phyloP scores from a whole-genome alignment of 1,284 basidiomycete species.

The Cryptococcus hybrid region DNA sequence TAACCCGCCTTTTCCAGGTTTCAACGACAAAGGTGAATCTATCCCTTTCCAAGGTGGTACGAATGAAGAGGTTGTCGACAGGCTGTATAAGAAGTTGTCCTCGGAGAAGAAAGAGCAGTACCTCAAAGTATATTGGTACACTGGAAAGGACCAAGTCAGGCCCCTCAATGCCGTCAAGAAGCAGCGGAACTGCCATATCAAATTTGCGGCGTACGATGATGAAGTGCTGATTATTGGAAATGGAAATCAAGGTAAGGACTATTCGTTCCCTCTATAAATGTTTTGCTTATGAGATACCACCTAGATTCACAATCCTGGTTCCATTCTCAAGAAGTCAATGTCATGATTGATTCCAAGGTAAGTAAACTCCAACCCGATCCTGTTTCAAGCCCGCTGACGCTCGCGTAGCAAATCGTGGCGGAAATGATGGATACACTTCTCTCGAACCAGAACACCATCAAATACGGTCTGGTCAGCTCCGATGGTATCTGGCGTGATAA shows the following conservation, averaged over 20 bases:
- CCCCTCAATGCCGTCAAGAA: constrained; percentile 70
- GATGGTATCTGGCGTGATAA: constrained; percentile 69
- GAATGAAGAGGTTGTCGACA: constrained; percentile 69
- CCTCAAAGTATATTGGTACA: constrained; percentile 66
- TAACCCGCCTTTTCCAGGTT: constrained; percentile 41
- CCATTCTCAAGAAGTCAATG: constrained; percentile 74
- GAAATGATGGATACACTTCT: constrained; percentile 65
- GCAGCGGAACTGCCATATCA: constrained; percentile 75
- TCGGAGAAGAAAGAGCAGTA: constrained; percentile 55
- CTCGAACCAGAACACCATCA: constrained; percentile 67
- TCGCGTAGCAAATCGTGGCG: constrained; percentile 54
- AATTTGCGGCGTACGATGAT: constrained; percentile 71
- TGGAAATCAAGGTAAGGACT: constrained; percentile 40
- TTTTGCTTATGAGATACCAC: neutral
- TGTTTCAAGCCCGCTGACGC: no score
- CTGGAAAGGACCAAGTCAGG: constrained; percentile 66
- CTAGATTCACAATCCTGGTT: constrained; percentile 62
- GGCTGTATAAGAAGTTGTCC: constrained; percentile 60
- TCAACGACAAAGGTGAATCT: constrained; percentile 63
- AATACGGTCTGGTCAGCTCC: constrained; percentile 62
- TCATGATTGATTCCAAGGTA: constrained; percentile 64
- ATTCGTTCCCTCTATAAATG: neutral
- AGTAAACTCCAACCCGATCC: constrained; percentile 1
- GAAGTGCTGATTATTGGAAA: constrained; percentile 65
- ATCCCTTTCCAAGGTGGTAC: constrained; percentile 77